Evolutionary conservation across 139 green algal genomes (phyloP).

Genomic region (Picochlorum sp.): DNA sequence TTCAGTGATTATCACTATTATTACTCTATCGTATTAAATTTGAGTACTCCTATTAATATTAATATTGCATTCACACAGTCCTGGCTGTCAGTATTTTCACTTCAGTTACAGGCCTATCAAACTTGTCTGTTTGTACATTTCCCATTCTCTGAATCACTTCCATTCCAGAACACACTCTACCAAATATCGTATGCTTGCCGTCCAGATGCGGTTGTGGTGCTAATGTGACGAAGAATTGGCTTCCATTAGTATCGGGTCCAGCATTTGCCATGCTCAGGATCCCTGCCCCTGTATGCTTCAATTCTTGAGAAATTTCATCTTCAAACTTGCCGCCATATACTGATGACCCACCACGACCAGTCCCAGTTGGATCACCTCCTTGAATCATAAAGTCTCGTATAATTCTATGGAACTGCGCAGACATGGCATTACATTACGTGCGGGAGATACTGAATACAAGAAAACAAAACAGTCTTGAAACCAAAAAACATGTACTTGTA

Average conservation of each 20-base stretch:
- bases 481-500: constrained; percentile 5
- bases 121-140: constrained; percentile 63
- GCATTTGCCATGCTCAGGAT: constrained; percentile 83
- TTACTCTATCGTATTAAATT: too few species aligned
- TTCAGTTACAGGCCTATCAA: constrained; percentile 55
- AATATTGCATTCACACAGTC: background rate
- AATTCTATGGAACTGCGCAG: constrained; percentile 58
- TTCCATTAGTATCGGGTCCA: constrained; percentile 73
- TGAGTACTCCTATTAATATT: too few species aligned
- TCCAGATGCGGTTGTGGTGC: constrained; percentile 40
- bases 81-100: constrained; percentile 56
- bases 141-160: constrained; percentile 74
- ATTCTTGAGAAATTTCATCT: constrained; percentile 71
- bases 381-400: constrained; percentile 92
- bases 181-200: constrained; percentile 82
- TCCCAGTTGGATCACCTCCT: constrained; percentile 91
- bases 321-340: constrained; percentile 80
- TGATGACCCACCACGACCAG: constrained; percentile 74
- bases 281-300: constrained; percentile 77
- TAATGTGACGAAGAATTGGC: constrained; percentile 83
- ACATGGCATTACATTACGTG: background rate
- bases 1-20: too few species aligned
- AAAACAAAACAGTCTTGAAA: background rate
- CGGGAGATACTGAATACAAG: background rate
- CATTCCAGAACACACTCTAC: constrained; percentile 80